A percentile compares a stretch with the other conserved stretches of the same genome.
Evolutionary conservation across 495 filamentous ascomycete species (phyloP).

Genomic region (Talaromyces proteolyticus): DNA sequence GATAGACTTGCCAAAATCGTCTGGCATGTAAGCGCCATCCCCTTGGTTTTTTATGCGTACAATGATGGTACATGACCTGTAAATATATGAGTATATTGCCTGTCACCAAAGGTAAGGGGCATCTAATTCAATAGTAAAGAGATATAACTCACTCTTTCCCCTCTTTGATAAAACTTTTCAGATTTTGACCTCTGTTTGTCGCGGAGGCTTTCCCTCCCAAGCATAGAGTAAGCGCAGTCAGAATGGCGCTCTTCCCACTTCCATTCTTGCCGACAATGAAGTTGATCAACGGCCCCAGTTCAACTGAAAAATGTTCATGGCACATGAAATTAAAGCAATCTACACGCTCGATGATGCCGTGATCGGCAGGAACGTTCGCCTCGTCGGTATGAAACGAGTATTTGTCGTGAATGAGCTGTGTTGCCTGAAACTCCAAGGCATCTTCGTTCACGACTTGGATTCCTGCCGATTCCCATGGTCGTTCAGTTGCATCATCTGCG

Average conservation of each 20-base stretch:
- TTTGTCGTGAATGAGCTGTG: conserved; percentile 62
- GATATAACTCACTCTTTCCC: conserved; percentile 58
- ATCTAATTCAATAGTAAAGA: not conserved
- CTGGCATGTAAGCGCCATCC: conserved; percentile 73
- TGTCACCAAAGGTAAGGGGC: no score
- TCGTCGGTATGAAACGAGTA: conserved; percentile 45
- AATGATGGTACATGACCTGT: conserved; percentile 45
- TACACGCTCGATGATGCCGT: conserved; percentile 76
- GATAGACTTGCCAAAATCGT: conserved; percentile 80
- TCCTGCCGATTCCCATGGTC: conserved; percentile 25
- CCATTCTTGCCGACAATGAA: conserved; percentile 98
- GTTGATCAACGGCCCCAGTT: conserved; percentile 88
- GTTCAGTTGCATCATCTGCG: conserved; percentile 11
- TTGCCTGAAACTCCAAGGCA: conserved; percentile 58
- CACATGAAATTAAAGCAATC: conserved; percentile 95
- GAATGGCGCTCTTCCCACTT: conserved; percentile 94
- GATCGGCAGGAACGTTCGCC: conserved; percentile 71
- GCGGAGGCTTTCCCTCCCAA: conserved; percentile 89
- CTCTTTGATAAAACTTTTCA: conserved; percentile 91
- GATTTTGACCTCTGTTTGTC: conserved; percentile 88
- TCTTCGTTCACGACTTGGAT: conserved; percentile 40
- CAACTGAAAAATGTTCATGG: conserved; percentile 70
- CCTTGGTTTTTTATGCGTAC: conserved; percentile 89
- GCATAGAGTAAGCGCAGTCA: conserved; percentile 93
- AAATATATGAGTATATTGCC: no score